Conservation (phyloP, 257 asterid genomes). For the Pogostemon cablin region DNA sequence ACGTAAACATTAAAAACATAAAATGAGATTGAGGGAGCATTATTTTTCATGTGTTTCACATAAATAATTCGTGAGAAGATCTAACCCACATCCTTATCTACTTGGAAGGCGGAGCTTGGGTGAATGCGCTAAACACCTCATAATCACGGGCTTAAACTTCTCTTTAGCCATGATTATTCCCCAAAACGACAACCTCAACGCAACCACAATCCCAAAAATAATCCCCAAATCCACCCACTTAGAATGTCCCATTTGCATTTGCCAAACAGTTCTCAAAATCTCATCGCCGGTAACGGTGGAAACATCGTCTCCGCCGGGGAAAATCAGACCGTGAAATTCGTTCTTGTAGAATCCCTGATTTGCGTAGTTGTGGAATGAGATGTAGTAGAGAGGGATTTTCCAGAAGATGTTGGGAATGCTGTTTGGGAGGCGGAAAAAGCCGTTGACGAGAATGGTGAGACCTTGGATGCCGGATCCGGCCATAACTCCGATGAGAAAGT, state of each 20-base stretch:
- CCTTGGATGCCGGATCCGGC: conserved; percentile 49
- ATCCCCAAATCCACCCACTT: conserved; percentile 44
- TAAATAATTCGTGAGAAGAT: no score
- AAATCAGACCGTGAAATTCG: conserved; percentile 39
- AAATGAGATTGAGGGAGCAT: no score
- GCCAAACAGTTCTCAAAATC: conserved; percentile 37
- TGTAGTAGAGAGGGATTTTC: conserved; percentile 47
- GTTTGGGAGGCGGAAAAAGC: conserved; percentile 46
- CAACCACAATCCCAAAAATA: conserved; percentile 37
- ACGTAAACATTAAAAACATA: no score
- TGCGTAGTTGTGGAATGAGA: conserved; percentile 47
- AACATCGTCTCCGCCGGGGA: conserved; percentile 34
- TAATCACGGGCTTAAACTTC: conserved; percentile 33
- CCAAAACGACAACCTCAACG: conserved; percentile 36
- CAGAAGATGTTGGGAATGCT: conserved; percentile 48
- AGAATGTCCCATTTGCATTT: conserved; percentile 41
- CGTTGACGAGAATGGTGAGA: conserved; percentile 41
- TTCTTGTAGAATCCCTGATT: conserved; percentile 48
- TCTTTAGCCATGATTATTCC: conserved; percentile 34
- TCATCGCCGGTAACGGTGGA: conserved; percentile 31
- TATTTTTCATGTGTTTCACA: no score
- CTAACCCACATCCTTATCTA: no score
- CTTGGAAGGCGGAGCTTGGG: background rate
- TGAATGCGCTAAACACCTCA: conserved; percentile 16
- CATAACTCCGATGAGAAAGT: conserved; percentile 46